Evolutionary conservation across 2,329 filamentous ascomycete species (phyloP), one percentile per base, ranked within the genome.

Genomic region (Arachnopeziza araneosa): DNA sequence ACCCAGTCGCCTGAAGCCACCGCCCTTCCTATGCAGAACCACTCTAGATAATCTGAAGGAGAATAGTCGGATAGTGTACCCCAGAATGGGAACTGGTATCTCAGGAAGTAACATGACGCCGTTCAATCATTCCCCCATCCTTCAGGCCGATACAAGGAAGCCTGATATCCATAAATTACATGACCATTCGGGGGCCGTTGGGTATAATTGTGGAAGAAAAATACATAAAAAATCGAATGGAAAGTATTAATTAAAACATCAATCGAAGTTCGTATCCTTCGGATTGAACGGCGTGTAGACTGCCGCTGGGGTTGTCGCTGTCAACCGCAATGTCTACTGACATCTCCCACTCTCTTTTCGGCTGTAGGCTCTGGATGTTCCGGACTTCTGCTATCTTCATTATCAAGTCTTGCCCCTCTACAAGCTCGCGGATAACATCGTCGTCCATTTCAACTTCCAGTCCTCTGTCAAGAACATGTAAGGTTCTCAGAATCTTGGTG

Each of bases 391-490:
- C 68, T 50, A 90, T 79, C 67, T 95, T 87, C 60, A 90, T 81
- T 60, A 87, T 83, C 88, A 98, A 95, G 70, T 96, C 93, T 74
- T 98, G 91, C 32, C 92, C 93, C 76, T 99, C 95, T 1, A 86
- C 83, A 56, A 98, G 79, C 73, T 93, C 89, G 52, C 83, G 83
- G 32, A 98, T 84, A 54, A 96, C 87, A 64, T 97, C 92, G 70
- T 98, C 92, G 69, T 98, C 95, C 68, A 98, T 83, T 70, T 96
- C 85, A 58, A 98, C 86, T 69, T 92, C 86, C 1, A 97, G 76
- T 0, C 91, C 91, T 64, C 86, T 86, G 17, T 86, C 64, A 80
- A 90, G 87, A 57, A 92, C 79, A 60, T 86, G 90, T 4, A 96
- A 79, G 1, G 87, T 87, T 44, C 89, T 86, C 1, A 86, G 77